Percentiles rank a stretch among this genome's conserved stretches.
These are phyloP conservation scores for Serpula lacrymans DNA, from an alignment of 768 basidiomycete genomes.

Conservation along the genomic window DNA sequence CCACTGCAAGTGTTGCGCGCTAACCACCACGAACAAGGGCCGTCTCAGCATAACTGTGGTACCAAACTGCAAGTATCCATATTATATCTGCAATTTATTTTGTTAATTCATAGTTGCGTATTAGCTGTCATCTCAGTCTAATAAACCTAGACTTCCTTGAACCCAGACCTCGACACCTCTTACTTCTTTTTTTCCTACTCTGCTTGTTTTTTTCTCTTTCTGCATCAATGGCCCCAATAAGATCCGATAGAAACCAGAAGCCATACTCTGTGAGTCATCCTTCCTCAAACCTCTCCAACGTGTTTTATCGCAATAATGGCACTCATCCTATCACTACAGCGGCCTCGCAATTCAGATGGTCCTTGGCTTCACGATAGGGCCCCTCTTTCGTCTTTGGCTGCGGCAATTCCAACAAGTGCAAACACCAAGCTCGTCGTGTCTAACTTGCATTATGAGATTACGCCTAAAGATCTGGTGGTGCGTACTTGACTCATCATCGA, in stretches of 20 bases:
- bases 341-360: constrained; percentile 57
- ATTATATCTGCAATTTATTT: no score
- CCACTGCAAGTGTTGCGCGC: no score
- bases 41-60: no score
- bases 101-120: no score
- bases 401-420: constrained; percentile 23
- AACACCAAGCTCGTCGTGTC: constrained; percentile 71
- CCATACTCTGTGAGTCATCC: constrained; percentile 38
- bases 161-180: no score
- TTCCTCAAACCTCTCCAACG: neutral
- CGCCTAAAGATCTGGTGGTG: constrained; percentile 84
- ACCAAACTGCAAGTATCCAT: no score
- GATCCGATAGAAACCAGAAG: constrained; percentile 33
- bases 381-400: constrained; percentile 34
- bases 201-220: neutral
- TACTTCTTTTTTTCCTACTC: neutral
- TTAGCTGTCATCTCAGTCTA: no score
- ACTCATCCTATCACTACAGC: constrained; percentile 35
- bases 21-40: no score
- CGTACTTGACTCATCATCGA: constrained; percentile 26
- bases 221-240: constrained; percentile 20
- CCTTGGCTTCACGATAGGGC: constrained; percentile 80
- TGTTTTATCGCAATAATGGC: constrained; percentile 1
- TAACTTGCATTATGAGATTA: constrained; percentile 90
- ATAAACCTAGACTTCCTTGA: no score